Base-by-base conservation (phyloP, 2,329 filamentous ascomycete genomes). In the Colletotrichum sublineola region DNA sequence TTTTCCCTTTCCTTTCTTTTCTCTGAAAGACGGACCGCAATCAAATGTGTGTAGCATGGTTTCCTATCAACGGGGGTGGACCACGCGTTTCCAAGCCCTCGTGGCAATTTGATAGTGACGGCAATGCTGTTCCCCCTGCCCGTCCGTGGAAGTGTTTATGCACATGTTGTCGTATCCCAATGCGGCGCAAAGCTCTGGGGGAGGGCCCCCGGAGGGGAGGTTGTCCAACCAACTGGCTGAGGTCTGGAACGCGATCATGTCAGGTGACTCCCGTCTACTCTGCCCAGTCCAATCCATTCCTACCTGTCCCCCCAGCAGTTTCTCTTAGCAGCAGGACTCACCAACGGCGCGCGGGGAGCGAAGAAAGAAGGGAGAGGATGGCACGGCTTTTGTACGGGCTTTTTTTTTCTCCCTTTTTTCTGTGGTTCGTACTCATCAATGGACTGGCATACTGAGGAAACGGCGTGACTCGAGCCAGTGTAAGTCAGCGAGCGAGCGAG, bases 191-290 rank as follows among this genome's bases (percentile, higher is more conserved):
- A 33, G 44, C 31, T 11, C 46, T 7, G 11, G 36, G 14, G 53
- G 20, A 60, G 44, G 50, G 52, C 24, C 24, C 24, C 24, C 24
- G 24, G 24, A 24, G 29, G 61, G 36, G 33, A 46, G 60, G 24
- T 42, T 42, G 24, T 24, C 24, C 24, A 24, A 24, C 24, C 24
- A 24, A 57, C 57, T 63, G 58, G 57, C 36, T 48, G 40, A 52
- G 42, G 42, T 44, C 53, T 69, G 69, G 66, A 64, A 60, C 65
- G 69, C 55, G 42, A 40, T 24, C 33, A 63, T 44, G 68, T 64
- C 66, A 69, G 55, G 69, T 72, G 66, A 72, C 60, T 69, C 60
- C 31, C 60, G 33, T 38, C n/a, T 15, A n/a, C 44, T 48, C 20
- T 48, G 42, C 5, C 44, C 44, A 4, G 44, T 40, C 24, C 31